A percentile compares a stretch with the other conserved stretches of the same genome.
phyloP scores from a whole-genome alignment of 1,284 basidiomycete species.

The Hypsizygus ulmarius region DNA sequence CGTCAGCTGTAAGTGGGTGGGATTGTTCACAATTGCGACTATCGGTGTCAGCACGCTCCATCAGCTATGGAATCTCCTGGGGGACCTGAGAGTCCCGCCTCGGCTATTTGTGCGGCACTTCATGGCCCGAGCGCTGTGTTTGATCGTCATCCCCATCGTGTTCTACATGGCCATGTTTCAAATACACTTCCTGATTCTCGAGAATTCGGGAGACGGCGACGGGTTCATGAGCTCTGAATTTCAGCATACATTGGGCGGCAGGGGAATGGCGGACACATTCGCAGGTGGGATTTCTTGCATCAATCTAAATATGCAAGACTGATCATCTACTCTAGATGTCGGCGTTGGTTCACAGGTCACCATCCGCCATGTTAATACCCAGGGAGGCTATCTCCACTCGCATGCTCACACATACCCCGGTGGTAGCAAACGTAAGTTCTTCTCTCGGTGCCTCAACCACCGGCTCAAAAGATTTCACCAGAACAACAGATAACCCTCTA shows the following conservation, averaged over 20 bases:
- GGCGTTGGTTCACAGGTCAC: conserved; percentile 82
- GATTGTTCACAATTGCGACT: conserved; percentile 97
- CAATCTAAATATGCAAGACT: neutral
- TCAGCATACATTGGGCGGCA: conserved; percentile 93
- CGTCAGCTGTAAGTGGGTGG: conserved; percentile 97
- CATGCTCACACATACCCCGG: conserved; percentile 87
- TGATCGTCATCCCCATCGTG: conserved; percentile 79
- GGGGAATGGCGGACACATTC: conserved; percentile 89
- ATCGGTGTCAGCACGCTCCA: conserved; percentile 82
- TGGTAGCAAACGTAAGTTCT: conserved; percentile 74
- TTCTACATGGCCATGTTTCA: conserved; percentile 98
- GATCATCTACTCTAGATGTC: conserved; percentile 56
- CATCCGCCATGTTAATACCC: conserved; percentile 91
- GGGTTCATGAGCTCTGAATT: conserved; percentile 99
- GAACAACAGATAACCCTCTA: conserved; percentile 99
- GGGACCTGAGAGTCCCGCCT: conserved; percentile 81
- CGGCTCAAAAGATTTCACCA: conserved; percentile 28
- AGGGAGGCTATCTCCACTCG: conserved; percentile 97
- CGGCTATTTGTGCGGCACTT: conserved; percentile 82
- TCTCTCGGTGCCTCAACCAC: neutral
- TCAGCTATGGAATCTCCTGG: conserved; percentile 90
- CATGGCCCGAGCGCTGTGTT: conserved; percentile 81
- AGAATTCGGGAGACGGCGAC: conserved; percentile 92
- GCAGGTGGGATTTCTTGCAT: conserved; percentile 55
- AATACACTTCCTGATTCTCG: conserved; percentile 89